Evolutionary conservation across 768 basidiomycete genomes (phyloP), one percentile per base, ranked within the genome.

Genomic region (Suillus subaureus): DNA sequence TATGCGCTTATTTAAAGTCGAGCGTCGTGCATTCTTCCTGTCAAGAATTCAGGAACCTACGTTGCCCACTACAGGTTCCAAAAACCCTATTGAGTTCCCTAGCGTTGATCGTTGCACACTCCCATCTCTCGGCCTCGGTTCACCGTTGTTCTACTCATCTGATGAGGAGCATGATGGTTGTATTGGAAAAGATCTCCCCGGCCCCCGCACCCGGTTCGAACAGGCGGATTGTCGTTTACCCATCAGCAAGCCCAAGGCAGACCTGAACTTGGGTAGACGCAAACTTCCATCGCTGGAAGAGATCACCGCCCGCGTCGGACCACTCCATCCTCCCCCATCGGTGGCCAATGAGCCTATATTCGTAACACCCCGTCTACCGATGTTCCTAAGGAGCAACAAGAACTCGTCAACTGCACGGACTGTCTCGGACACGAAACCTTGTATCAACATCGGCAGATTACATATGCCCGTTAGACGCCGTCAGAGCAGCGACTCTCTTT

Each of bases 1-100:
- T 57, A 64, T 45, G 40, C 23, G 52, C 33, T 33, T 61, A 43
- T 49, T 43, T 66, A n/a, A 71, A 92, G 90, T 84, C 70, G 89
- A 91, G 75, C 84, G 93, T 62, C 89, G 92, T 35, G 88, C 90
- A 5, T 81, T 85, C 65, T 93, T 94, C 79, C 78, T 93, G 33
- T 89, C 88, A 65, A 93, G 89, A 76, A 78, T 94, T 51, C 80
- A 84, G 45, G 87, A 87, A n/a, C 85, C 88, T 26, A 87, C 88
- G 3, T 88, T 86, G 9, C 84, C 88, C 12, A 82, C 84, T 12
- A 86, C 89, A 23, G 81, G 84, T 31, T 72, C 90, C 13, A 87
- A 87, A 74, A 90, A 86, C 2, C 87, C 88, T 60, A 87, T 87
- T 7, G 88, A 89, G 64, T 91, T 89, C 16, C 89, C 90, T 61